phyloP scores from a whole-genome alignment of 768 basidiomycete genomes.

The Leucocoprinus sp. region DNA sequence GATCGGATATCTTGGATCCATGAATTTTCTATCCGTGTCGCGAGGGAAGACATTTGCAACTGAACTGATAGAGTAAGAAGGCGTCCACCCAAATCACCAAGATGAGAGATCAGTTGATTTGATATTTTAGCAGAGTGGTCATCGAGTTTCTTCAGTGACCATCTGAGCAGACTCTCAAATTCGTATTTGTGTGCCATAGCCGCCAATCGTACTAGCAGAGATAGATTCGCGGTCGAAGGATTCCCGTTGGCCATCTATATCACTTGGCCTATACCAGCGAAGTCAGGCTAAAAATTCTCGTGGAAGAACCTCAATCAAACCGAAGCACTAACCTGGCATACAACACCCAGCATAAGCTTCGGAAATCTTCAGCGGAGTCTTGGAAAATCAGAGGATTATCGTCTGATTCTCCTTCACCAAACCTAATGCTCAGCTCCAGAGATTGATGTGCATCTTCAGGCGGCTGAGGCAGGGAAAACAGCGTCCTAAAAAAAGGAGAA shows the following conservation, averaged over 20 bases:
- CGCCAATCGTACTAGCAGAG: neutral
- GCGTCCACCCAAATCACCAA: neutral
- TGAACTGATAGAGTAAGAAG: neutral
- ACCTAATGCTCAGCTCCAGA: no score
- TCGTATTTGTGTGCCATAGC: neutral
- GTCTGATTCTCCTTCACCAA: neutral
- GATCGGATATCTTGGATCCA: neutral
- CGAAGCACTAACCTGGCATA: neutral
- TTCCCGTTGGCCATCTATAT: neutral
- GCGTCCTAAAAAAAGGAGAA: neutral
- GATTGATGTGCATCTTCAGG: neutral
- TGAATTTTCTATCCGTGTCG: neutral
- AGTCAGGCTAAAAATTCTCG: neutral
- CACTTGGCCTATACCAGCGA: neutral
- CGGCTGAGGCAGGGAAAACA: neutral
- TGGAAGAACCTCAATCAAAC: no score
- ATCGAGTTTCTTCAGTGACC: neutral
- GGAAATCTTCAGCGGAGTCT: neutral
- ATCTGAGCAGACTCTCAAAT: neutral
- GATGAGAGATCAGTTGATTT: neutral
- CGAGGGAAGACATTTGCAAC: neutral
- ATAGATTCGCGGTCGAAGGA: neutral
- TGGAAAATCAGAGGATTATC: neutral
- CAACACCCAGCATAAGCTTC: conserved; percentile 4
- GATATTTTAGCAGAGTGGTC: neutral